phyloP scores from a whole-genome alignment of 1,139 yeast species.

The Suhomyces wounanorum region DNA sequence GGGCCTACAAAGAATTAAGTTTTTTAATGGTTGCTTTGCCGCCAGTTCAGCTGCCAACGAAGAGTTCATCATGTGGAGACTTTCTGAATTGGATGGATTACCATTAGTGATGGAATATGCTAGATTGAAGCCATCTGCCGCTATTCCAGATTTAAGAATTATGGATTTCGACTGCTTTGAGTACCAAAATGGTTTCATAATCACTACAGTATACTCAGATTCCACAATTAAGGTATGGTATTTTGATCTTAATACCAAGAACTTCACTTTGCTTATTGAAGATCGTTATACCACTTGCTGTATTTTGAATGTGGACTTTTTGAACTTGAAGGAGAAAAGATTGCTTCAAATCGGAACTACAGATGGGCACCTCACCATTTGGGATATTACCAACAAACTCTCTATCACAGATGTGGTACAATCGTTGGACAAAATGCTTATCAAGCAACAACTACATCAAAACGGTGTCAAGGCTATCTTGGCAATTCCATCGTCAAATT shows the following conservation, averaged over 20 bases:
- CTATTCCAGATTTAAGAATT: constrained; percentile 78
- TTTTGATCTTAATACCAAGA: constrained; percentile 36
- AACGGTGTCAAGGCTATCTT: constrained; percentile 71
- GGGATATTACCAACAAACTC: constrained; percentile 44
- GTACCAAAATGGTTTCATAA: constrained; percentile 44
- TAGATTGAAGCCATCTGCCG: constrained; percentile 48
- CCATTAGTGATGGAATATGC: constrained; percentile 51
- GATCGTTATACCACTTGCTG: constrained; percentile 75
- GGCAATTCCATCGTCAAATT: constrained; percentile 17
- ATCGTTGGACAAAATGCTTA: constrained; percentile 27
- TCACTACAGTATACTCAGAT: constrained; percentile 81
- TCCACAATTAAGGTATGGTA: constrained; percentile 72
- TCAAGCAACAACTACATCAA: constrained; percentile 68
- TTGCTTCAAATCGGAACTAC: constrained; percentile 67
- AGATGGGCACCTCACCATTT: constrained; percentile 74
- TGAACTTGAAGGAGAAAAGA: constrained; percentile 30
- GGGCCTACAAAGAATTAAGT: constrained; percentile 76
- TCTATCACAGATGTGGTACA: neutral
- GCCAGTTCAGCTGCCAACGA: constrained; percentile 86
- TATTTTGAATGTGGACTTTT: constrained; percentile 59
- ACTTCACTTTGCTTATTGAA: constrained; percentile 45
- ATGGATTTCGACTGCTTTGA: constrained; percentile 72
- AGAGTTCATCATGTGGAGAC: constrained; percentile 80
- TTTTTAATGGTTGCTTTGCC: constrained; percentile 49
- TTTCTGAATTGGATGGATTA: constrained; percentile 35